Evolutionary conservation across 2,329 filamentous ascomycete species (phyloP), one percentile per base, ranked within the genome.

Genomic region (Colletotrichum echinochloae): DNA sequence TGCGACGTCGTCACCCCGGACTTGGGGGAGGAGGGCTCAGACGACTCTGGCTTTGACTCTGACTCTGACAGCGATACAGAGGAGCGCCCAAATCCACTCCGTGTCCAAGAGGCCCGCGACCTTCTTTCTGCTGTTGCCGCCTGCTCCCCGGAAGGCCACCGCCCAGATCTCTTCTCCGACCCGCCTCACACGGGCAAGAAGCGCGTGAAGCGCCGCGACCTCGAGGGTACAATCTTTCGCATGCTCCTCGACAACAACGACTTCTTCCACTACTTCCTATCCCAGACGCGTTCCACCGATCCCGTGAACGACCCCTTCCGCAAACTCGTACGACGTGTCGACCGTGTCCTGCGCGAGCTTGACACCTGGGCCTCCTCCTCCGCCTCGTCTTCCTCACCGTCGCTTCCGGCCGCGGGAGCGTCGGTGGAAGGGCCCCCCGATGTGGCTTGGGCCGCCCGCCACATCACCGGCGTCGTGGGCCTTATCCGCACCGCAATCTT

Each of bases 161-260:
- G 85, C 2, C 82, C 81, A 2, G 86, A 88, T 37, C 81, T 88
- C 55, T 84, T 85, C 69, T 73, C 78, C 33, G 68, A 74, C 26
- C 75, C 76, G 20, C 67, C 64, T 1, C 78, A 78, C 18, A 65
- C 16, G 46, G 41, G 59, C 35, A 70, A 76, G 66, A 78, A 78
- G n/a, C 76, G 83, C 12, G 74, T 85, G 60, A 81, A 82, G 68
- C 79, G 80, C 12, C 79, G 81, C 60, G 85, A 88, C 68, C 79
- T 88, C 1, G 85, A 86, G 72, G 79, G 80, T 54, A 87, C 86
- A 3, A 76, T 89, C 18, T 84, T 87, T 71, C 84, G 84, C 61
- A 87, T 89, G 78, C 80, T 89, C 20, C 79, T 88, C 28, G 81
- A 84, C 71, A 88, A 88, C 74, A 81, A 87, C 75, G 83, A 85